A percentile compares a stretch with the other conserved stretches of the same genome.
Evolutionary conservation across 768 basidiomycete species (phyloP).

Genomic region (Pseudohyphozyma bogoriensis): DNA sequence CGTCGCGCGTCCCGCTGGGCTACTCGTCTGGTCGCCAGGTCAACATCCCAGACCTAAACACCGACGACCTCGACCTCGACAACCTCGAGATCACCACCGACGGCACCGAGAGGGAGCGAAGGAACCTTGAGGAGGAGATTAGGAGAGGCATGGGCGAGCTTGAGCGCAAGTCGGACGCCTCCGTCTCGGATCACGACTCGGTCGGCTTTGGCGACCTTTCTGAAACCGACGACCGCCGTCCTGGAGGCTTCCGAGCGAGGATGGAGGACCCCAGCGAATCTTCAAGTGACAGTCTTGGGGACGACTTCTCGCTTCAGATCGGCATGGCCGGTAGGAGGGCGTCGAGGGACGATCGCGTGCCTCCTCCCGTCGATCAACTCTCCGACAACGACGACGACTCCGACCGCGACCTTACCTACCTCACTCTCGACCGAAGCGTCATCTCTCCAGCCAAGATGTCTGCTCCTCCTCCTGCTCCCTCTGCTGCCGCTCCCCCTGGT

Average conservation of each 20-base stretch:
- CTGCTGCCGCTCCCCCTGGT: background rate
- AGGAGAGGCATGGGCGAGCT: slow-evolving; percentile 15
- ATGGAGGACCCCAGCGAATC: slow-evolving; percentile 6
- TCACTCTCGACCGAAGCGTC: background rate
- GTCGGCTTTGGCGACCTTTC: background rate
- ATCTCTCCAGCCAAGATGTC: background rate
- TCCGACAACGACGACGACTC: background rate
- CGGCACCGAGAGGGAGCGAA: slow-evolving; percentile 21
- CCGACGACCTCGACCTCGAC: background rate
- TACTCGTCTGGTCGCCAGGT: background rate
- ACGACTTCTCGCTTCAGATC: slow-evolving; percentile 3
- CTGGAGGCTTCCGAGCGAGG: background rate
- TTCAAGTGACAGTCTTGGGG: background rate
- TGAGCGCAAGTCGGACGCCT: background rate
- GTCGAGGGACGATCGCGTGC: background rate
- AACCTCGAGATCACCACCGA: slow-evolving; percentile 14
- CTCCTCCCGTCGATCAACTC: background rate
- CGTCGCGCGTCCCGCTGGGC: background rate
- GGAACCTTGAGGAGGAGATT: slow-evolving; percentile 11
- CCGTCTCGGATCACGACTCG: background rate
- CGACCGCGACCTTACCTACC: background rate
- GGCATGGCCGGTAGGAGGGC: background rate
- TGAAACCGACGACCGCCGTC: background rate
- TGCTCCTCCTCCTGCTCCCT: background rate
- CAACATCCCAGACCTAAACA: background rate